Base-by-base conservation (phyloP, 2,329 filamentous ascomycete genomes). In the Fusarium brachygibbosum region DNA sequence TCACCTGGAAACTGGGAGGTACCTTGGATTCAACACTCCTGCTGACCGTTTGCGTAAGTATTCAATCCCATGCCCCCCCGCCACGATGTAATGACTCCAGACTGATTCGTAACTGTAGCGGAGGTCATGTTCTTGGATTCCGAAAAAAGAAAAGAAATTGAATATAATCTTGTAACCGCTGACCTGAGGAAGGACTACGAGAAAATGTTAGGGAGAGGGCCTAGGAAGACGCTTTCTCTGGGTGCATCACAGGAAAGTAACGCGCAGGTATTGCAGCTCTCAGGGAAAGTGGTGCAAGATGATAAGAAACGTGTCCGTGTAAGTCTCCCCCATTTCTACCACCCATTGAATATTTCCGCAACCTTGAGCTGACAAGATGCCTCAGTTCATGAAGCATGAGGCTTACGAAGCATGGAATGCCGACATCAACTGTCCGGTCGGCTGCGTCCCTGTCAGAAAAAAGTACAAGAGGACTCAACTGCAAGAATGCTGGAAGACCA, bases 271-370 rank as follows among this genome's bases (percentile, higher is more conserved):
- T 25, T 42, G 14, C 14, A 42, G 14, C 21, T 42, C 14, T 25
- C 21, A 17, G 40, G 40, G 14, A 42, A 42, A 6, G 10, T 42
- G 16, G 40, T 42, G 6, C 16, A 42, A 17, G 16, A 25, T 25
- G 40, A 42, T 0, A 17, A 17, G 3, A 6, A n/a, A 5, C 21
- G 21, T 42, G 4, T 17, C 3, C 40, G 40, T 23, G 40, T 42
- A 41, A 25, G 21, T 11, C 14, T 11, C 21, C 3, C 21, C 1
- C 5, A 6, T 11, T 16, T 25, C 9, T 23, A 13, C 23, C n/a
- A 21, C n/a, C 5, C 3, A 6, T n/a, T 6, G 3, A 16, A 2
- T 19, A 9, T 14, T 13, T 38, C 11, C 1, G 6, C n/a, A 23
- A 9, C 2, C 4, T 5, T 4, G 10, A 9, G 5, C 40, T 42